A percentile compares a stretch with the other conserved stretches of the same genome.
Evolutionary conservation across 2,329 filamentous ascomycete genomes (phyloP).

Genomic region (Aciculosporium take): DNA sequence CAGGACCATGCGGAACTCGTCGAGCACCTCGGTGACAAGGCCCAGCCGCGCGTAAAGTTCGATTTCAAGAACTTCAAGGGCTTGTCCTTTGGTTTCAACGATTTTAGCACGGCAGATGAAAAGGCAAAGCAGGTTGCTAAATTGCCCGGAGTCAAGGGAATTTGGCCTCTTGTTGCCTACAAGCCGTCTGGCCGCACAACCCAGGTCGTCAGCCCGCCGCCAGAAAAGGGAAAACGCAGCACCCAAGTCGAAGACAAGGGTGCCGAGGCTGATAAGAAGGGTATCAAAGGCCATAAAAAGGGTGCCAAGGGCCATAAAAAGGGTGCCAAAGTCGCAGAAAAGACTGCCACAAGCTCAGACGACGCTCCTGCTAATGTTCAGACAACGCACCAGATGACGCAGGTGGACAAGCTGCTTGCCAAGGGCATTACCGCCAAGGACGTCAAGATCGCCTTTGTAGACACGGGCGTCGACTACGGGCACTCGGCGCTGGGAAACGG

Average conservation of each 20-base stretch:
- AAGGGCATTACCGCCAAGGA: constrained; percentile 35
- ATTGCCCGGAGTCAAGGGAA: constrained; percentile 30
- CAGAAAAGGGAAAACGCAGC: too few relatives aligned
- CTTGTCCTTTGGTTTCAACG: constrained; percentile 36
- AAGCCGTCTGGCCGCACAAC: constrained; percentile 29
- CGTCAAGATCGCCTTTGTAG: constrained; percentile 38
- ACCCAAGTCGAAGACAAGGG: too few relatives aligned
- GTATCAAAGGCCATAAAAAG: too few relatives aligned
- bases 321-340: too few relatives aligned
- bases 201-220: constrained; percentile 29
- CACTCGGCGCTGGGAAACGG: constrained; percentile 43
- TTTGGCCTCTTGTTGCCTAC: constrained; percentile 33
- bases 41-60: constrained; percentile 31
- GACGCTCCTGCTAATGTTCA: constrained; percentile 20
- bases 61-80: constrained; percentile 39
- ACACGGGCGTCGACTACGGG: constrained; percentile 44
- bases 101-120: constrained; percentile 29
- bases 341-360: too few relatives aligned
- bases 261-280: too few relatives aligned
- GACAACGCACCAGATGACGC: constrained; percentile 40
- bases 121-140: constrained; percentile 25
- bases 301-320: too few relatives aligned
- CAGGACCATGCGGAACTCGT: constrained; percentile 4
- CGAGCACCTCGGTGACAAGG: constrained; percentile 10
- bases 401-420: constrained; percentile 38